Evolutionary conservation across 805 yeast species (phyloP).

Genomic region (Kodamaea fukazawae): DNA sequence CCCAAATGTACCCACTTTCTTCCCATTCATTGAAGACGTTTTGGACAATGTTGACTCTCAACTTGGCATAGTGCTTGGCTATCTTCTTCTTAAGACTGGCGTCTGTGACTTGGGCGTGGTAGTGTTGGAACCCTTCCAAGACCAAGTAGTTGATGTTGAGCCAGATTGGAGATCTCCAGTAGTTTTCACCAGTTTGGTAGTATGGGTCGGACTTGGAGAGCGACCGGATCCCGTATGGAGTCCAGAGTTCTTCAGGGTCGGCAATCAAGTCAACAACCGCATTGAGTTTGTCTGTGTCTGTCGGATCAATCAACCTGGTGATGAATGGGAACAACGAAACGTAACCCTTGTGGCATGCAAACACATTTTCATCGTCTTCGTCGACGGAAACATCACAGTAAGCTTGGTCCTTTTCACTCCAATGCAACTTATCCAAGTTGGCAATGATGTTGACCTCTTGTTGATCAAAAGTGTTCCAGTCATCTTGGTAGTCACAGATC

Average conservation of each 20-base stretch:
- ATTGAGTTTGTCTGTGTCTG: slow-evolving; percentile 43
- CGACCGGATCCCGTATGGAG: slow-evolving; percentile 77
- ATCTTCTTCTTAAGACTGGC: slow-evolving; percentile 35
- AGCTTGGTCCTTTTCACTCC: slow-evolving; percentile 64
- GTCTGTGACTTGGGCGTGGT: slow-evolving; percentile 35
- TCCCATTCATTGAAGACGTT: slow-evolving; percentile 72
- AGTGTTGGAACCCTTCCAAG: slow-evolving; percentile 65
- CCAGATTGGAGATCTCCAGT: slow-evolving; percentile 97
- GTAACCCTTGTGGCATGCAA: slow-evolving; percentile 89
- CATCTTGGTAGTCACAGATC: slow-evolving; percentile 56
- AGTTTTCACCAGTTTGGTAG: slow-evolving; percentile 81
- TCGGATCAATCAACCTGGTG: slow-evolving; percentile 56
- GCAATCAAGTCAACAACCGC: slow-evolving; percentile 55
- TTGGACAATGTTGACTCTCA: slow-evolving; percentile 64
- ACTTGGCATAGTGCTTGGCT: slow-evolving; percentile 45
- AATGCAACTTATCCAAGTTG: slow-evolving; percentile 73
- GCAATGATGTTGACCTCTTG: slow-evolving; percentile 55
- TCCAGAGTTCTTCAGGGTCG: slow-evolving; percentile 75
- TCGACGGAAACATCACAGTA: slow-evolving; percentile 85
- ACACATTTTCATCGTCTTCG: slow-evolving; percentile 60
- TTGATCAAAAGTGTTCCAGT: slow-evolving; percentile 48
- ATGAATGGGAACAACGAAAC: slow-evolving; percentile 83
- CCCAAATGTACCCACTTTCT: slow-evolving; percentile 82
- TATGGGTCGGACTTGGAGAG: slow-evolving; percentile 62
- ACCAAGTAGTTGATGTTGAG: slow-evolving; percentile 82